Conservation (phyloP, 192 early-diverging fungal genomes). For the Funneliformis mosseae region DNA sequence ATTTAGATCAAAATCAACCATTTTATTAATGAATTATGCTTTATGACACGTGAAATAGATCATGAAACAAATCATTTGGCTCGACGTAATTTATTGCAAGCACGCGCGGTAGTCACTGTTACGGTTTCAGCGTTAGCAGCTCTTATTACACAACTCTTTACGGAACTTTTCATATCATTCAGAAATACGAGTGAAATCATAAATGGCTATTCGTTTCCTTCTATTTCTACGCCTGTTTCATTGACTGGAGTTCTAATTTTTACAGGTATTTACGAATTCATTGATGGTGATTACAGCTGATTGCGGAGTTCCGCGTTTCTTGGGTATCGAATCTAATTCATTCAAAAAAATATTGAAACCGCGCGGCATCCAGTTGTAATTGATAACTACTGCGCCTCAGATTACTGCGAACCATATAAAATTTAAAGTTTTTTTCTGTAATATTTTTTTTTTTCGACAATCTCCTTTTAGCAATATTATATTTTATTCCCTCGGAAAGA, state of each 20-base stretch:
- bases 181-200: not conserved
- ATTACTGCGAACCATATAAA: not conserved
- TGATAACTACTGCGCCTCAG: not conserved
- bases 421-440: not conserved
- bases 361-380: too few species aligned
- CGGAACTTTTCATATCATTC: not conserved
- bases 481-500: not conserved
- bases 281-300: too few species aligned
- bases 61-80: not conserved
- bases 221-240: not conserved
- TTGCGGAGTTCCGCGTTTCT: too few species aligned
- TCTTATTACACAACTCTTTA: not conserved
- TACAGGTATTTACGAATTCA: not conserved
- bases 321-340: too few species aligned
- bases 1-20: too few species aligned
- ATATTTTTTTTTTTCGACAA: not conserved
- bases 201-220: too few species aligned
- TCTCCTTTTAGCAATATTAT: not conserved
- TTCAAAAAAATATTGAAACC: too few species aligned
- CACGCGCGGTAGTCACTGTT: not conserved
- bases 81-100: conserved; percentile 13
- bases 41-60: not conserved
- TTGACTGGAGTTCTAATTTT: not conserved
- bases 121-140: not conserved
- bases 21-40: not conserved